Conservation (phyloP, 1,284 basidiomycete genomes). For the Malassezia restricta region DNA sequence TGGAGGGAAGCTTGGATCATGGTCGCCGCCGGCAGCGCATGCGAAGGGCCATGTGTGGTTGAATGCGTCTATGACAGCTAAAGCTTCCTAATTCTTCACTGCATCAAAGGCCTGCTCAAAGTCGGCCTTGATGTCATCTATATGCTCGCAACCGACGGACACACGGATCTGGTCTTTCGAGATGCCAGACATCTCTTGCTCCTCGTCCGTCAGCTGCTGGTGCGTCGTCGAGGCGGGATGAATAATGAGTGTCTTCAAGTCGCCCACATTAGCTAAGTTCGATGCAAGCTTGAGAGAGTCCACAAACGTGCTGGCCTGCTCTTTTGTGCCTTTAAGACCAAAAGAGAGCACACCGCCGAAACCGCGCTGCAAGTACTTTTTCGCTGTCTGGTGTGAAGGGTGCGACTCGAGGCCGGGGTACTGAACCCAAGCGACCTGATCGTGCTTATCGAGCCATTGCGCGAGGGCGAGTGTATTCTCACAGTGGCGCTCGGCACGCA, state of each 20-base stretch:
- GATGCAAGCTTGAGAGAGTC: slow-evolving; percentile 61
- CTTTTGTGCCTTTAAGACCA: slow-evolving; percentile 61
- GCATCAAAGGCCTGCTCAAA: slow-evolving; percentile 56
- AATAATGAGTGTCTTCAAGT: slow-evolving; percentile 44
- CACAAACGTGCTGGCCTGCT: slow-evolving; percentile 57
- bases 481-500: slow-evolving; percentile 64
- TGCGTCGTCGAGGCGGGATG: slow-evolving; percentile 76
- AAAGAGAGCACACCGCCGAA: slow-evolving; percentile 73
- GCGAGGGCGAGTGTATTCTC: slow-evolving; percentile 66
- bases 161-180: slow-evolving; percentile 69
- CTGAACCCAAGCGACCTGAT: slow-evolving; percentile 65
- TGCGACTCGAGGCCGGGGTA: slow-evolving; percentile 65
- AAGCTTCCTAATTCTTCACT: neutral
- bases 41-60: too few relatives aligned
- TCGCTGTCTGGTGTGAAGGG: slow-evolving; percentile 56
- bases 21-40: too few relatives aligned
- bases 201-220: slow-evolving; percentile 60
- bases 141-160: slow-evolving; percentile 70
- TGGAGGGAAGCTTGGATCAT: too few relatives aligned
- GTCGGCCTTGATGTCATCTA: slow-evolving; percentile 60
- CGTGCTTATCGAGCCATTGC: slow-evolving; percentile 60
- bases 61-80: too few relatives aligned
- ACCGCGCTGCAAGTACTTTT: slow-evolving; percentile 46
- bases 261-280: slow-evolving; percentile 39
- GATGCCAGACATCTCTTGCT: slow-evolving; percentile 61